Percentiles rank a stretch among this genome's conserved stretches.
Conservation (phyloP, 805 yeast genomes). For the Grigorovia humatica region DNA sequence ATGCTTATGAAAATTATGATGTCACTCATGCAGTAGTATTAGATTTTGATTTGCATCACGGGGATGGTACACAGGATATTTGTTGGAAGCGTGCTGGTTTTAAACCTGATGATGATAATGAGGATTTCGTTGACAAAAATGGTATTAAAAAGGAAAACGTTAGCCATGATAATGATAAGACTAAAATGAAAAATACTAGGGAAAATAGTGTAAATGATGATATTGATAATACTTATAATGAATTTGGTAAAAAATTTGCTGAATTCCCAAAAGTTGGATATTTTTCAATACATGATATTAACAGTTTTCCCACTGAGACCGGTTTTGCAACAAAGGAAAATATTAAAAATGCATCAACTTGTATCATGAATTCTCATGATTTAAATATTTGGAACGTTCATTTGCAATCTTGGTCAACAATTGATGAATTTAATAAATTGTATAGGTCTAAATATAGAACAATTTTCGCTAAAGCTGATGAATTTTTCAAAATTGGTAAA, state of each 20-base stretch:
- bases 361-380: slow-evolving; percentile 66
- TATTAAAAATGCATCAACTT: slow-evolving; percentile 66
- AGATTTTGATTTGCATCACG: slow-evolving; percentile 81
- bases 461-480: slow-evolving; percentile 55
- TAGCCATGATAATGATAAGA: background rate
- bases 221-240: slow-evolving; percentile 29
- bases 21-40: slow-evolving; percentile 74
- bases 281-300: slow-evolving; percentile 75
- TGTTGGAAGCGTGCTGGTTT: slow-evolving; percentile 62
- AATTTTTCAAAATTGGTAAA: slow-evolving; percentile 44
- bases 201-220: background rate
- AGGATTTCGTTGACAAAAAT: slow-evolving; percentile 25
- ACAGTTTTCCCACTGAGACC: slow-evolving; percentile 74
- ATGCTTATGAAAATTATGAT: slow-evolving; percentile 50
- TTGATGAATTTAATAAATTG: slow-evolving; percentile 53
- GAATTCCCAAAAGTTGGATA: slow-evolving; percentile 60
- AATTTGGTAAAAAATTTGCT: slow-evolving; percentile 35
- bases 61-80: slow-evolving; percentile 82
- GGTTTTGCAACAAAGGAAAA: slow-evolving; percentile 67
- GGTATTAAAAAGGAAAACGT: too few relatives aligned
- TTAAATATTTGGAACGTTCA: slow-evolving; percentile 79
- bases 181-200: background rate
- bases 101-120: slow-evolving; percentile 27
- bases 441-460: slow-evolving; percentile 53
- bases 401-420: slow-evolving; percentile 51